A percentile compares a stretch with the other conserved stretches of the same genome.
These are phyloP conservation scores for Boletus smithii DNA, from an alignment of 1,284 basidiomycete species.

Conservation along the genomic window DNA sequence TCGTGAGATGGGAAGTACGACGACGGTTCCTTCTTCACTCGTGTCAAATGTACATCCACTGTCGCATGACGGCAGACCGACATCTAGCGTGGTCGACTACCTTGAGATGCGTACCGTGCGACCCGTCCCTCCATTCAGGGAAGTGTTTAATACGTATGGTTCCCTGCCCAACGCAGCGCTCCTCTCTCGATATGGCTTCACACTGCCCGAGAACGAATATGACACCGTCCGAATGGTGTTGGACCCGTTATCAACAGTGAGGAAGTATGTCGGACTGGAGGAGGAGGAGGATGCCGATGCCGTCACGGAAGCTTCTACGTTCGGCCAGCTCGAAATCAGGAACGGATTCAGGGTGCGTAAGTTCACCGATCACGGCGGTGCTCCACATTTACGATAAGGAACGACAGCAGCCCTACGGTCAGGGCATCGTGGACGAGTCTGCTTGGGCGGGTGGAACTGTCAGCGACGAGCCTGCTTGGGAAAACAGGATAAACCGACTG, in stretches of 20 bases:
- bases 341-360: constrained; percentile 28
- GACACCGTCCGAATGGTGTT: constrained; percentile 30
- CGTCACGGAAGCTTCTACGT: constrained; percentile 12
- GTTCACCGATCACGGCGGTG: constrained; percentile 27
- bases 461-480: constrained; percentile 13
- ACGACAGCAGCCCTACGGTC: constrained; percentile 14
- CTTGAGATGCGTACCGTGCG: constrained; percentile 67
- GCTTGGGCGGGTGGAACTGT: neutral
- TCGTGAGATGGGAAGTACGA: constrained; percentile 18
- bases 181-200: constrained; percentile 36
- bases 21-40: constrained; percentile 1
- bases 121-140: constrained; percentile 47
- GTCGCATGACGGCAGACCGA: constrained; percentile 7
- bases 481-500: constrained; percentile 16
- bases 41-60: constrained; percentile 8
- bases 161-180: constrained; percentile 30
- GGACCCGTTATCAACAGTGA: constrained; percentile 18
- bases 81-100: constrained; percentile 36
- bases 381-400: constrained; percentile 24
- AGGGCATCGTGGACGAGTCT: constrained; percentile 20
- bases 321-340: constrained; percentile 20
- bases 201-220: constrained; percentile 33
- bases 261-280: constrained; percentile 9
- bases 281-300: constrained; percentile 10
- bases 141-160: constrained; percentile 89